Evolutionary conservation across 768 basidiomycete species (phyloP).

Genomic region (Boletus pseudopeckii): DNA sequence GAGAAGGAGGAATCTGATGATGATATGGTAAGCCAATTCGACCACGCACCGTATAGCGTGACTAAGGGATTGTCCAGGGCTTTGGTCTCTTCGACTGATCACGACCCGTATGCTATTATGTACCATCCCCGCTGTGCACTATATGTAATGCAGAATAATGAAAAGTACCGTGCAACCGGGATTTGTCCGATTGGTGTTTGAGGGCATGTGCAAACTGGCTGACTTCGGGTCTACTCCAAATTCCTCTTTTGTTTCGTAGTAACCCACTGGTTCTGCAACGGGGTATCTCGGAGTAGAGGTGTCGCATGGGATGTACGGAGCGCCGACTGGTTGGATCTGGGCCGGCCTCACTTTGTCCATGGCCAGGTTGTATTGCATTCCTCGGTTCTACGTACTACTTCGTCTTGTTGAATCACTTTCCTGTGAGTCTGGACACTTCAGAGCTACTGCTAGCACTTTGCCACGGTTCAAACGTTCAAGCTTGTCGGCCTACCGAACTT

Average conservation of each 20-base stretch:
- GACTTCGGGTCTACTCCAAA: not conserved
- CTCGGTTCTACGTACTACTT: not conserved
- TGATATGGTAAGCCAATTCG: conserved; percentile 64
- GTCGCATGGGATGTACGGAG: not conserved
- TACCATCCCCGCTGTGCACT: conserved; percentile 12
- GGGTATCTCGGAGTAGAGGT: conserved; percentile 9
- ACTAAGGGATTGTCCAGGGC: conserved; percentile 49
- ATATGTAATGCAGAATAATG: conserved; percentile 23
- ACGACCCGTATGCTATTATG: conserved; percentile 5
- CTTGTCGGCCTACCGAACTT: not conserved
- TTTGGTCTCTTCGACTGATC: conserved; percentile 88
- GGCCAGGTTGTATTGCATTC: not conserved
- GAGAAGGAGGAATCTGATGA: conserved; percentile 86
- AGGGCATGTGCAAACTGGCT: not conserved
- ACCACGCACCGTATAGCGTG: not conserved
- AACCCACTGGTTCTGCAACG: not conserved
- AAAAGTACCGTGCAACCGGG: conserved; percentile 9
- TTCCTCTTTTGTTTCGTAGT: not conserved
- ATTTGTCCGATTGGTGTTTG: conserved; percentile 4
- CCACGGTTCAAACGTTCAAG: not conserved
- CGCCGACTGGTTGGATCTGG: not conserved
- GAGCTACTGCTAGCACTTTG: not conserved
- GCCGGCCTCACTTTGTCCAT: not conserved
- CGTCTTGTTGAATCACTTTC: not conserved
- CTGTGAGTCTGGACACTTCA: not conserved